phyloP scores from a whole-genome alignment of 306 rosid genomes.

The Vigna reflexopilosa region DNA sequence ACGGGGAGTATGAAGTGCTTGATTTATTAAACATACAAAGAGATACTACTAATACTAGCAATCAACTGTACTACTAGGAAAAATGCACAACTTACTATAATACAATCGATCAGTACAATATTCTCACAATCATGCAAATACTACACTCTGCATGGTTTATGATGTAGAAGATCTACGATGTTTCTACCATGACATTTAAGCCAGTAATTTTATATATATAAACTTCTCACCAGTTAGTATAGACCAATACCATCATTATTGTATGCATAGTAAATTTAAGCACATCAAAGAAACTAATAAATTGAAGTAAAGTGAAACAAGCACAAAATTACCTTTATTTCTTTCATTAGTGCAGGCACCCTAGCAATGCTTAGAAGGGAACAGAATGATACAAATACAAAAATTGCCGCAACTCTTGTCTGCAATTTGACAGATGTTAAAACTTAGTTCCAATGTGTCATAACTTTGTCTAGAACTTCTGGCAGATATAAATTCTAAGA shows the following conservation, averaged over 20 bases:
- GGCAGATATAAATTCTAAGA: conserved; percentile 16
- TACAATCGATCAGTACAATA: neutral
- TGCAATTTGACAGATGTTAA: conserved; percentile 51
- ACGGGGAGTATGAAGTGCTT: neutral
- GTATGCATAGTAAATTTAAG: conserved; percentile 19
- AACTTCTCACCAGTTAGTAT: neutral
- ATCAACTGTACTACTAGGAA: neutral
- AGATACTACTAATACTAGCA: neutral
- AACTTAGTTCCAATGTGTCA: conserved; percentile 13
- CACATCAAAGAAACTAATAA: conserved; percentile 24
- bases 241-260: conserved; percentile 3
- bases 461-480: conserved; percentile 18
- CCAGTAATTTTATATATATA: neutral
- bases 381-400: conserved; percentile 83
- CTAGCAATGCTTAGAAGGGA: conserved; percentile 95
- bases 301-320: neutral
- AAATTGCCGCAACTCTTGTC: conserved; percentile 96
- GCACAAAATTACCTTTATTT: conserved; percentile 70
- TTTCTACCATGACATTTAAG: conserved; percentile 1
- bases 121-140: conserved; percentile 5
- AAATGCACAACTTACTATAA: neutral
- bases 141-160: neutral
- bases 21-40: conserved; percentile 1
- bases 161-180: no score
- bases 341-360: conserved; percentile 85